Conservation (phyloP, 768 basidiomycete genomes). For the Lactarius tabidus region DNA sequence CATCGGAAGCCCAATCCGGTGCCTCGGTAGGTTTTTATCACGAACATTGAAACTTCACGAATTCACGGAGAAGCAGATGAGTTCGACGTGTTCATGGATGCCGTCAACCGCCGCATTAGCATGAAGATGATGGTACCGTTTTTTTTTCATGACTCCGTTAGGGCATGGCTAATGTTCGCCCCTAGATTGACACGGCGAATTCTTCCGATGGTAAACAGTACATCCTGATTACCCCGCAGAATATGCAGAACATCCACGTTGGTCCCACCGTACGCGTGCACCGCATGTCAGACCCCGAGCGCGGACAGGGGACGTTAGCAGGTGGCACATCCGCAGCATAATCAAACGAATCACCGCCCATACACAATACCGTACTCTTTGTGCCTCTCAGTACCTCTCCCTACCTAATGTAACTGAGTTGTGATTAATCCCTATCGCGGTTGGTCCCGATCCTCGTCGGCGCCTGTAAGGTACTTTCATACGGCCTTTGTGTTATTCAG, state of each 20-base stretch:
- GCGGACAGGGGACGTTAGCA: slow-evolving; percentile 51
- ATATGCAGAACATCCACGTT: slow-evolving; percentile 70
- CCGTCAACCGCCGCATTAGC: slow-evolving; percentile 83
- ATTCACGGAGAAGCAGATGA: slow-evolving; percentile 55
- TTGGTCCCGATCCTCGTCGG: slow-evolving; percentile 1
- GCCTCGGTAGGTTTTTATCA: slow-evolving; percentile 56
- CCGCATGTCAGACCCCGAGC: slow-evolving; percentile 75
- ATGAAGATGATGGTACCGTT: slow-evolving; percentile 88
- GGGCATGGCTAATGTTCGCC: slow-evolving; percentile 16
- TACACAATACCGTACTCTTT: neutral
- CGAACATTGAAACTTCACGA: neutral
- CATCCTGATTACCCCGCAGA: slow-evolving; percentile 93
- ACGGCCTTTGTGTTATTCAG: neutral
- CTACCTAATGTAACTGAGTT: neutral
- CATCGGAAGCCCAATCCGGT: slow-evolving; percentile 89
- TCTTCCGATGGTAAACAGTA: slow-evolving; percentile 87
- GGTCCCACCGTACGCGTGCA: slow-evolving; percentile 70
- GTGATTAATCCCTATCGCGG: neutral
- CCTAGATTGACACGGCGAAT: slow-evolving; percentile 84
- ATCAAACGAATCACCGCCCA: neutral
- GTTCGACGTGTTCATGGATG: slow-evolving; percentile 98
- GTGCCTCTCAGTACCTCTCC: neutral
- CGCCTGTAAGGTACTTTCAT: neutral
- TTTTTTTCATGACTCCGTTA: neutral
- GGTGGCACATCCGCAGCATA: slow-evolving; percentile 28